Evolutionary conservation across 345 rosid species (phyloP), one percentile per base, ranked within the genome.

Genomic region (Rhodamnia argentea): DNA sequence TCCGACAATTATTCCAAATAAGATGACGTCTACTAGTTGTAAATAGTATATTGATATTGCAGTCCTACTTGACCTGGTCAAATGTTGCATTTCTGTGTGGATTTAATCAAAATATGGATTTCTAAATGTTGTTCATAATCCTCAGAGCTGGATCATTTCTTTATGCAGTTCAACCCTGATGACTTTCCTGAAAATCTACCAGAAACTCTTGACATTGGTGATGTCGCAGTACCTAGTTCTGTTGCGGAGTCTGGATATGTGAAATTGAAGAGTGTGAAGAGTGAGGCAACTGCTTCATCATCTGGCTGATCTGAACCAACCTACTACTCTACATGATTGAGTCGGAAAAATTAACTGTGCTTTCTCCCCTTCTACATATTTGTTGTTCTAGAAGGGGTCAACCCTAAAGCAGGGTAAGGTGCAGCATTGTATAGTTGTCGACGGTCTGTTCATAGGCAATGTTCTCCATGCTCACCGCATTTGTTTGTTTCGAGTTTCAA

Each of bases 181-280:
- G 98, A 93, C 86, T 91, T 93, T 78, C 82, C 92, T 40, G 95
- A 89, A 90, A 91, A 88, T 84, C 98, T 96, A 83, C 98, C 97
- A 1, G 98, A 95, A 82, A 90, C 94, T 22, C 88, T 95, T 90
- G 99, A 95, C 89, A 96, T 95, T 57, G 96, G 98, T 13, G 99
- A 96, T 86, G 92, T 93, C n/a, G 88, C 95, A 27, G 98, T 92
- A 85, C 84, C 89, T 3, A 90, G 85, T 83, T 18, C 93, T 83
- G 85, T 91, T 44, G 86, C 87, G 5, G 90, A 90, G 44, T 82
- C 76, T 40, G 86, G 89, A 60, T 64, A 92, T 83, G 85, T 88
- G 87, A 94, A 94, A 89, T 90, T 85, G 89, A 96, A 92, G 93
- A 92, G 87, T 57, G 89, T 90, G 16, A 88, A 87, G 55, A 90